These are phyloP conservation scores for Corylus heterophylla DNA, from an alignment of 306 rosid genomes.

Conservation along the genomic window DNA sequence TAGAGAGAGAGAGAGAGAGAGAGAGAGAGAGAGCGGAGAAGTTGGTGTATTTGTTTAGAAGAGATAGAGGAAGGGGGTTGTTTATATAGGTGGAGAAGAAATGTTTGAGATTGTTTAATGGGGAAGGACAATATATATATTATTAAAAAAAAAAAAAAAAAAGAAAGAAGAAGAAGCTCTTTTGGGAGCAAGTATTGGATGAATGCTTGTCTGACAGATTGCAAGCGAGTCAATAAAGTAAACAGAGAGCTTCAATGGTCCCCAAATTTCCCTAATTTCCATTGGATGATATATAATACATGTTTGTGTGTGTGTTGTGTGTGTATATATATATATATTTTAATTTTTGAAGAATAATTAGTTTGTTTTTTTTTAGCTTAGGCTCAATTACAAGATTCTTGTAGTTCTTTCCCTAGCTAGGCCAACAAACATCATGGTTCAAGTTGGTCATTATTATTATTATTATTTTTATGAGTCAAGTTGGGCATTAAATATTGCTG, in stretches of 20 bases:
- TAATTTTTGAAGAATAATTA: no score
- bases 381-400: no score
- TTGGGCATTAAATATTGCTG: no score
- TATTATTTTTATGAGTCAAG: no score
- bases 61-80: constrained; percentile 2
- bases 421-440: no score
- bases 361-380: no score
- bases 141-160: background rate
- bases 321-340: no score
- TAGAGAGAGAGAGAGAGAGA: background rate
- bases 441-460: no score
- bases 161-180: constrained; percentile 25
- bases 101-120: background rate
- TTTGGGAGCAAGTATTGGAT: constrained; percentile 58
- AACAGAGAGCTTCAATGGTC: constrained; percentile 39
- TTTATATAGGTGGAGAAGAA: constrained; percentile 23
- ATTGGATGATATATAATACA: constrained; percentile 3
- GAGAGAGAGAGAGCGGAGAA: constrained; percentile 3
- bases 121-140: background rate
- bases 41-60: constrained; percentile 14
- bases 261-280: constrained; percentile 31
- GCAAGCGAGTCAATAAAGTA: constrained; percentile 42
- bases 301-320: background rate
- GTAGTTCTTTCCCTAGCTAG: no score
- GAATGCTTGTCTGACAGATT: constrained; percentile 53